Base-by-base conservation (phyloP, 257 asterid species). In the Craterostigma plantagineum region DNA sequence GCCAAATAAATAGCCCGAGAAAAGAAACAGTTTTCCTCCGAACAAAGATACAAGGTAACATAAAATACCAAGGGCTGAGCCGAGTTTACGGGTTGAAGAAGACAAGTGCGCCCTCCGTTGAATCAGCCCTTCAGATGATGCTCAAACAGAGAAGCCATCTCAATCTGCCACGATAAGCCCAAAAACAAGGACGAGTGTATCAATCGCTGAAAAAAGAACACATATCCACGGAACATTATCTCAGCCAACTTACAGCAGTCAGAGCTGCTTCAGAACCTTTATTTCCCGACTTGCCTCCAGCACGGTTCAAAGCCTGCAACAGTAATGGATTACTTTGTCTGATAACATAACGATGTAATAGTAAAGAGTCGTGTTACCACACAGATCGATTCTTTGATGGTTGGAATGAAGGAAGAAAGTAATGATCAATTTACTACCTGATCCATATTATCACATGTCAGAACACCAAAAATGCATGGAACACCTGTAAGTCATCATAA, bases 251-350 rank as follows among this genome's bases (percentile, higher is more conserved):
- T 77, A 80, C 96, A 27, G 94, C 92, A 14, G 83, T 77, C 53
- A 85, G 52, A 43, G 96, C 96, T 38, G 94, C 77, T 75, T 85
- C 96, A 45, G 94, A 60, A 36, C 94, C 94, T 67, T 85, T 85
- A 54, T 85, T 85, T 59, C 96, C 94, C 1, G 94, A 61, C 56
- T 85, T 85, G 10, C 96, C 96, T 49, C 92, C 96, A 8, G 94
- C 94, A 60, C 96, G 79, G 56, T 85, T 71, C 34, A 81, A 34
- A 51, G 94, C 96, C 94, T 85, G 77, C 60, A 68, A 35, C 50
- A 34, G 40, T 53, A 39, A 50, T 34, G 27, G 50, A 7, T 9
- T 11, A 11, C 13, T 11, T 8, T 16, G 1, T 9, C 12, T n/a
- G 15, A 40, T 7, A n/a, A 40, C 2, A 1, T n/a, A 16, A 14